Percentiles rank a stretch among this genome's conserved stretches.
Conservation (phyloP, 2,329 filamentous ascomycete species). For the Fusarium zealandicum region DNA sequence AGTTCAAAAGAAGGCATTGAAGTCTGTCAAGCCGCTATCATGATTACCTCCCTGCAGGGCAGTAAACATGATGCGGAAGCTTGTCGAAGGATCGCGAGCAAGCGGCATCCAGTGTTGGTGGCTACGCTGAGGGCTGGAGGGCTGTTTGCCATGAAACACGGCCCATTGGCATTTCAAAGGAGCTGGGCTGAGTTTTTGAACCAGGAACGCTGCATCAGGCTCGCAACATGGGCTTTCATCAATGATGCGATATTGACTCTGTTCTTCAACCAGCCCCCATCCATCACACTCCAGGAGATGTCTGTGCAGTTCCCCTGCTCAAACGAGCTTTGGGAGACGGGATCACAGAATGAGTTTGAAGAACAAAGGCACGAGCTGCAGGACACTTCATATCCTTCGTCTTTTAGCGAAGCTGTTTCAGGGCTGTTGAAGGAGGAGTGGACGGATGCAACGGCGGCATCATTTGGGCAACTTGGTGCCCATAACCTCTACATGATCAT, state of each 20-base stretch:
- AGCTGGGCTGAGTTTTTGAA: slow-evolving; percentile 18
- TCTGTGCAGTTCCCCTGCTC: slow-evolving; percentile 19
- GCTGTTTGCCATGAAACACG: slow-evolving; percentile 1
- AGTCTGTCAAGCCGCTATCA: slow-evolving; percentile 18
- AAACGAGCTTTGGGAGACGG: slow-evolving; percentile 19
- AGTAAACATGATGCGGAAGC: slow-evolving; percentile 7
- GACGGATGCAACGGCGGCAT: neutral
- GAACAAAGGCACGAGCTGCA: neutral
- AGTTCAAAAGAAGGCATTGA: slow-evolving; percentile 8
- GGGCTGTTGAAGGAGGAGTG: slow-evolving; percentile 15
- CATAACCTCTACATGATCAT: slow-evolving; percentile 7
- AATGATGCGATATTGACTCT: slow-evolving; percentile 13
- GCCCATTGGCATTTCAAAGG: rapidly evolving
- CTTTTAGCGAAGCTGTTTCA: neutral
- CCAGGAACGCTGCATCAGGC: slow-evolving; percentile 26
- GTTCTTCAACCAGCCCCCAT: slow-evolving; percentile 21
- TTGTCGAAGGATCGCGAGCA: slow-evolving; percentile 10
- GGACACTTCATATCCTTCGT: neutral
- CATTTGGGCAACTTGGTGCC: neutral
- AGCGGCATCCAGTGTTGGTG: slow-evolving; percentile 12
- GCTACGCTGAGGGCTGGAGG: slow-evolving; percentile 5
- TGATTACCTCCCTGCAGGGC: slow-evolving; percentile 14
- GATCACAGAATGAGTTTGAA: slow-evolving; percentile 3
- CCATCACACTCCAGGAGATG: slow-evolving; percentile 23
- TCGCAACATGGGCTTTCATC: slow-evolving; percentile 22